A percentile compares a stretch with the other conserved stretches of the same genome.
Evolutionary conservation across 2,329 filamentous ascomycete genomes (phyloP).

Genomic region (Cercospora sp.): DNA sequence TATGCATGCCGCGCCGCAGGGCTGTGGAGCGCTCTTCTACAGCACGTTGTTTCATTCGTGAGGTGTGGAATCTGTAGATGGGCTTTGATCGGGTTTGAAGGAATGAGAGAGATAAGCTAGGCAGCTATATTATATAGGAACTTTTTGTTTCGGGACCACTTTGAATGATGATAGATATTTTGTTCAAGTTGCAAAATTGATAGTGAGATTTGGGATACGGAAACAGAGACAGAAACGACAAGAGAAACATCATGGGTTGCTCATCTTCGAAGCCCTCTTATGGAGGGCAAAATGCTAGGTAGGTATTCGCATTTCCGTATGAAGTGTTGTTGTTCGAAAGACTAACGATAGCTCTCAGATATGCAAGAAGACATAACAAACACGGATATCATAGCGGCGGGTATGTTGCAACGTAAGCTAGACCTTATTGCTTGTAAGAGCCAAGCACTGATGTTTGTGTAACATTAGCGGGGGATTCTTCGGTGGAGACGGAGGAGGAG

Average conservation of each 20-base stretch:
- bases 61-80: too few relatives aligned
- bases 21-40: neutral
- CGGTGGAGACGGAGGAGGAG: slow-evolving; percentile 2
- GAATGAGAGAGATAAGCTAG: neutral
- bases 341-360: neutral
- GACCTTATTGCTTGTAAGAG: neutral
- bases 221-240: neutral
- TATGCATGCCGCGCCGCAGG: neutral
- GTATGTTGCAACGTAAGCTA: neutral
- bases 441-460: neutral
- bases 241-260: neutral
- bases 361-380: neutral
- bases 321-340: neutral
- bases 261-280: neutral
- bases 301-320: neutral
- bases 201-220: neutral
- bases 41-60: neutral
- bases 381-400: neutral
- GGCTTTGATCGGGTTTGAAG: too few relatives aligned
- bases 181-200: neutral
- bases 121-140: neutral
- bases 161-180: neutral
- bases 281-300: neutral
- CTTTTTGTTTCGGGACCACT: neutral
- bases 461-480: neutral